Conservation (phyloP, 78 protist species). For the Planoprotostelium fungivorum region DNA sequence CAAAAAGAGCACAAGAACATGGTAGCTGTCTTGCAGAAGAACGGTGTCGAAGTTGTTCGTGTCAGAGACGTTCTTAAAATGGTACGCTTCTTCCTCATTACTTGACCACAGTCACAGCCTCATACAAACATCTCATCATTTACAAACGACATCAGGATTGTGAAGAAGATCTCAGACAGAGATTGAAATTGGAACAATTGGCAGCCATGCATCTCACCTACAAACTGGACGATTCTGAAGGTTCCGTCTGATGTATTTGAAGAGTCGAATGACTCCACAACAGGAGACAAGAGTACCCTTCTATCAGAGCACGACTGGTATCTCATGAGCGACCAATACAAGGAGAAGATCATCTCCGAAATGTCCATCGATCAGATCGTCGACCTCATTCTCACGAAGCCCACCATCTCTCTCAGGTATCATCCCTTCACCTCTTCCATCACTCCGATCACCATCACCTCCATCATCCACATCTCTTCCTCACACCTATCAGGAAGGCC, state of each 20-base stretch:
- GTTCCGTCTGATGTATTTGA: no score
- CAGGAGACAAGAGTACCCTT: constrained; percentile 7
- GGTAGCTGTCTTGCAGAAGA: constrained; percentile 26
- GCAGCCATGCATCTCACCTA: constrained; percentile 58
- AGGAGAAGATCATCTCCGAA: constrained; percentile 12
- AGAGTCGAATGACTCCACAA: no score
- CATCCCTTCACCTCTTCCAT: neutral
- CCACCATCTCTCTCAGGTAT: constrained; percentile 55
- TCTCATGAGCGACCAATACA: neutral
- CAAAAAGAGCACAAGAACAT: constrained; percentile 54
- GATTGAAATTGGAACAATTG: constrained; percentile 70
- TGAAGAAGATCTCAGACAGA: constrained; percentile 35
- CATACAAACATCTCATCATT: no score
- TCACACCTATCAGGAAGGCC: neutral
- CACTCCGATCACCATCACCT: neutral
- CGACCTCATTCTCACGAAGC: constrained; percentile 67
- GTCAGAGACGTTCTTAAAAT: constrained; percentile 46
- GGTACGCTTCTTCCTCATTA: neutral
- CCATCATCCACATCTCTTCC: neutral
- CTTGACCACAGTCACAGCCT: constrained; percentile 6
- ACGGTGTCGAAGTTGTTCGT: constrained; percentile 41
- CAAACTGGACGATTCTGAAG: constrained; percentile 37
- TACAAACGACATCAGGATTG: no score
- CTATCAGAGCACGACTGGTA: neutral
- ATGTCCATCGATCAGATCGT: constrained; percentile 73